Percentiles rank a stretch among this genome's conserved stretches.
Conservation (phyloP, 1,139 yeast species). For the Waltiozyma sp. region DNA sequence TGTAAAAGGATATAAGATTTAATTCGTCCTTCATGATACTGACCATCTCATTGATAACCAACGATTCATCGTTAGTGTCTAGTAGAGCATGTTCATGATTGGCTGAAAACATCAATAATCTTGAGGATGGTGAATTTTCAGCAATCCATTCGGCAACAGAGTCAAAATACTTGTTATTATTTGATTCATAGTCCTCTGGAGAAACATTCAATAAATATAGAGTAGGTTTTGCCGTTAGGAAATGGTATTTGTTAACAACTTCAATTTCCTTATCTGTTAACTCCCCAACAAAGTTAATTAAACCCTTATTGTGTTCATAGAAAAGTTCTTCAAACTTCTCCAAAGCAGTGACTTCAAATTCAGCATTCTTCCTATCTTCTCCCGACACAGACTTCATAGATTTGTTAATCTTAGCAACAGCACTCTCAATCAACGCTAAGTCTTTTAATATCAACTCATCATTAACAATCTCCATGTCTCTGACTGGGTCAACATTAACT, state of each 20-base stretch:
- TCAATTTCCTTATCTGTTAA: slow-evolving; percentile 34
- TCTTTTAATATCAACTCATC: slow-evolving; percentile 69
- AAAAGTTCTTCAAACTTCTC: slow-evolving; percentile 37
- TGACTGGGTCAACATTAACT: slow-evolving; percentile 47
- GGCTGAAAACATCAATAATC: slow-evolving; percentile 49
- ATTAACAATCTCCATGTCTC: slow-evolving; percentile 58
- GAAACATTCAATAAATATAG: slow-evolving; percentile 50
- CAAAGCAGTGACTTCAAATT: slow-evolving; percentile 35
- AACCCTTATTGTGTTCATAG: slow-evolving; percentile 45
- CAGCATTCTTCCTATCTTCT: slow-evolving; percentile 24
- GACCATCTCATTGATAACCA: slow-evolving; percentile 28
- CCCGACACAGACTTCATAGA: slow-evolving; percentile 30
- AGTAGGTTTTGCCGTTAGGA: slow-evolving; percentile 64
- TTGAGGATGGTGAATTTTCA: slow-evolving; percentile 42
- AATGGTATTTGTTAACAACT: slow-evolving; percentile 45
- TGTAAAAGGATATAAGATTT: slow-evolving; percentile 72
- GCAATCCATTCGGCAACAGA: slow-evolving; percentile 42
- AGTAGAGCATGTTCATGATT: slow-evolving; percentile 37
- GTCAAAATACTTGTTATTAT: slow-evolving; percentile 33
- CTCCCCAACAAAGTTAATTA: slow-evolving; percentile 15
- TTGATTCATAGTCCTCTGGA: slow-evolving; percentile 38
- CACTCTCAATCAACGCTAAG: slow-evolving; percentile 51
- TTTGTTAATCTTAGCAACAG: slow-evolving; percentile 36
- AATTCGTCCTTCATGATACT: slow-evolving; percentile 57
- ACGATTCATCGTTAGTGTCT: slow-evolving; percentile 13